Base-by-base conservation (phyloP, 768 basidiomycete genomes). In the Amyloporia xantha region DNA sequence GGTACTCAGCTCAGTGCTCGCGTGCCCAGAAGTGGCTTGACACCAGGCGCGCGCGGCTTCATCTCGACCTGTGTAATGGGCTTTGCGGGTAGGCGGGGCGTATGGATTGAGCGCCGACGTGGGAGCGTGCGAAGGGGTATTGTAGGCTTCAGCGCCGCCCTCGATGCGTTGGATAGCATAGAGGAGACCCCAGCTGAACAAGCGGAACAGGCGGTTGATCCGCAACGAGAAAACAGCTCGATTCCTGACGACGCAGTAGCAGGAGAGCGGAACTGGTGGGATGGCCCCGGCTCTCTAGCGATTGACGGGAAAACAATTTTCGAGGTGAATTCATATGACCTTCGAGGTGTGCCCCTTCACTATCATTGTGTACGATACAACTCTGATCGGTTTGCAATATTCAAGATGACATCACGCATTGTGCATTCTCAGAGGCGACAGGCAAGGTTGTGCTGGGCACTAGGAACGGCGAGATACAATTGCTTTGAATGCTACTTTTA, bases 61-160 rank as follows among this genome's bases (percentile, higher is more conserved):
- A 67, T 81, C 26, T 77, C 74, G 38, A 57, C 79, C 1, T 72
- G 72, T 53, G 61, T 65, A 1, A 56, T 81, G 2, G 79, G 79
- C 5, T 61, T 68, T 0, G 69, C 75, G 51, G 77, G 74, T 0
- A 71, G 66, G 44, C 70, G 79, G 2, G 79, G 76, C 3, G 62
- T 79, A 4, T 82, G 81, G 79, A 62, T 81, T 4, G 77, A 80
- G 60, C 68, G 79, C 15, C 67, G 66, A 55, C 61, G 72, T 25
- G 64, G 68, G 12, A 72, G 65, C 43, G 70, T 70, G 13, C 44
- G 61, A n/a, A 58, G 76, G 27, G 68, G 74, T 35, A 67, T 80
- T 1, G 65, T 74, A 26, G 71, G 74, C 1, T 78, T 77, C 52
- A 41, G 52, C 12, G 47, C 59, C 41, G 30, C 45, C 28, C 6